phyloP scores from a whole-genome alignment of 2,329 filamentous ascomycete genomes.

The Talaromyces sp. region DNA sequence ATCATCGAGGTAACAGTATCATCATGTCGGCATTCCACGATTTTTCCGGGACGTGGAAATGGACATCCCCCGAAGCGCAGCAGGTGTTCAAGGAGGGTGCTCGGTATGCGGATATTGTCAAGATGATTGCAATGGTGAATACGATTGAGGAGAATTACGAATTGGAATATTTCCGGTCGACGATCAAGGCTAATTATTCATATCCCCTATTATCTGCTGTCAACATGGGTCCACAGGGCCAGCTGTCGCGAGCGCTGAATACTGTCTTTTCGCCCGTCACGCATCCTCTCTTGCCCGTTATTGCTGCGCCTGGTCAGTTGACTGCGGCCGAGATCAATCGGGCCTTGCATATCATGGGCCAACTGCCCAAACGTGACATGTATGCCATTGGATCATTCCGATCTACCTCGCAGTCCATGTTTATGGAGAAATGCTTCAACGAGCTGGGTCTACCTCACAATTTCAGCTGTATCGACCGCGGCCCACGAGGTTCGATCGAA shows the following conservation, averaged over 20 bases:
- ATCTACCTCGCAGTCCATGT: conserved; percentile 75
- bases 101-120: conserved; percentile 79
- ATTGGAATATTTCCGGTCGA: conserved; percentile 81
- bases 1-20: conserved; percentile 71
- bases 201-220: conserved; percentile 76
- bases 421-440: conserved; percentile 82
- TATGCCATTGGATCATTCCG: conserved; percentile 75
- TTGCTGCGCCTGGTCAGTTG: conserved; percentile 81
- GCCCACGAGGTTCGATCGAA: conserved; percentile 66
- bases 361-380: conserved; percentile 74
- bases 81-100: conserved; percentile 69
- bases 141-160: conserved; percentile 86
- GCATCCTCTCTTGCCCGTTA: conserved; percentile 77
- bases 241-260: conserved; percentile 79
- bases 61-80: conserved; percentile 72
- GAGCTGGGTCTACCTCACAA: conserved; percentile 82
- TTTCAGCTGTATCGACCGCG: conserved; percentile 71
- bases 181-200: conserved; percentile 67
- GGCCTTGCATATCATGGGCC: conserved; percentile 73
- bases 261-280: conserved; percentile 86
- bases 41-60: conserved; percentile 80
- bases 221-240: conserved; percentile 84
- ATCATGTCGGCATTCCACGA: conserved; percentile 94
- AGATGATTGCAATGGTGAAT: conserved; percentile 84
- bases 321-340: conserved; percentile 83